phyloP scores from a whole-genome alignment of 108 stramenopile genomes.

The Nitzschia sp. region DNA sequence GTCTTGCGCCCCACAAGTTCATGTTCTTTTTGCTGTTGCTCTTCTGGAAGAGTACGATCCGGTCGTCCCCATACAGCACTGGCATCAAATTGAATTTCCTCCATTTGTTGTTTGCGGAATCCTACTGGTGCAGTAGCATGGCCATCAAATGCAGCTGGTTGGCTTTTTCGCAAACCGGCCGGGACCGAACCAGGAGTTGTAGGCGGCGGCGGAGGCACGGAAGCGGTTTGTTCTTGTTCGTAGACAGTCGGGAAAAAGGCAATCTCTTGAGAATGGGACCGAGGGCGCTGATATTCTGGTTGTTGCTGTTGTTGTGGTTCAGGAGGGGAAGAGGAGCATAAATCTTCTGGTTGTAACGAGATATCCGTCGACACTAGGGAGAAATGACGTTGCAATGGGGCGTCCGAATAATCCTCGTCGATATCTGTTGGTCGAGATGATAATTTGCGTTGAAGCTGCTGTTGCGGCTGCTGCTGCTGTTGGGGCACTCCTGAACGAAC shows the following conservation, averaged over 20 bases:
- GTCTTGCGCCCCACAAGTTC: not conserved
- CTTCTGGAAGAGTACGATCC: too few relatives aligned
- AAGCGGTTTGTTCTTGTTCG: not conserved
- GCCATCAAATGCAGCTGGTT: not conserved
- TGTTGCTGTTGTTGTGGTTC: not conserved
- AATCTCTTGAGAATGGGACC: constrained; percentile 1
- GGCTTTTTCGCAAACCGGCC: not conserved
- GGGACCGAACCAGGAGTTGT: not conserved
- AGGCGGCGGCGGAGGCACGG: constrained; percentile 9
- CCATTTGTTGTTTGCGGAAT: not conserved
- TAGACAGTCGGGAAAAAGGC: constrained; percentile 2
- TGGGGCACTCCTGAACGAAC: not conserved
- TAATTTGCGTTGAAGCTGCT: not conserved
- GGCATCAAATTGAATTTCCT: constrained; percentile 32
- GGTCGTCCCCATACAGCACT: constrained; percentile 9
- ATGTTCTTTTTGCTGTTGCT: not conserved
- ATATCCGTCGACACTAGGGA: not conserved
- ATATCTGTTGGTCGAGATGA: not conserved
- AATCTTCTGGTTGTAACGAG: not conserved
- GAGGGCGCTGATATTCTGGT: too few relatives aligned
- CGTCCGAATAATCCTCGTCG: not conserved
- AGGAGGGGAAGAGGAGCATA: constrained; percentile 1
- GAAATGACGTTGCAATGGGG: not conserved
- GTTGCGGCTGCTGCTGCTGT: not conserved
- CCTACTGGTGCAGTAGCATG: not conserved